phyloP scores from a whole-genome alignment of 495 filamentous ascomycete species.

The Glonium stellatum region DNA sequence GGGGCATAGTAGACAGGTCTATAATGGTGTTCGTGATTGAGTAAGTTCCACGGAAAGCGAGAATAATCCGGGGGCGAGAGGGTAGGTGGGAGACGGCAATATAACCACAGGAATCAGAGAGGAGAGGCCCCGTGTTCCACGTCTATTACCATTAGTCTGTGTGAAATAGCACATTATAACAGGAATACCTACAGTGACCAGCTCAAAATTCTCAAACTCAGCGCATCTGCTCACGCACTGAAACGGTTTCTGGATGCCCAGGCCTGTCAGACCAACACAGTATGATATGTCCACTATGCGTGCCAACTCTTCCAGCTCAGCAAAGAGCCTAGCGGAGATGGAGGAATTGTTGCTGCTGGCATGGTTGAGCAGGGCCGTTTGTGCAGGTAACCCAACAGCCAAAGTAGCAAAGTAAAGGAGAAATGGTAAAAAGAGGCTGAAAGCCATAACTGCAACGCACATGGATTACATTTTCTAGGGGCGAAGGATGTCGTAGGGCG shows the following conservation, averaged over 20 bases:
- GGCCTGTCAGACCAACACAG: conserved; percentile 71
- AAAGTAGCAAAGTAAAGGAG: conserved; percentile 6
- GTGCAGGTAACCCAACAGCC: background rate
- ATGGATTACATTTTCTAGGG: conserved; percentile 18
- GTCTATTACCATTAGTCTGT: conserved; percentile 43
- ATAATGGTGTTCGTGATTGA: conserved; percentile 82
- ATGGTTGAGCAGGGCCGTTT: conserved; percentile 17
- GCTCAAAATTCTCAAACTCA: conserved; percentile 71
- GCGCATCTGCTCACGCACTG: conserved; percentile 72
- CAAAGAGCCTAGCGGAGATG: conserved; percentile 62
- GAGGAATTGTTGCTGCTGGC: conserved; percentile 31
- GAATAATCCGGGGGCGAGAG: conserved; percentile 56
- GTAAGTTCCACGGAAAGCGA: conserved; percentile 95
- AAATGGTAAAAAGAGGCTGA: conserved; percentile 14
- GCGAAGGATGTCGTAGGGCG: background rate
- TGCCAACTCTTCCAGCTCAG: conserved; percentile 74
- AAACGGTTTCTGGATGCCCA: conserved; percentile 75
- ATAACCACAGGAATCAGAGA: conserved; percentile 91
- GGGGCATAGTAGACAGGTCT: conserved; percentile 80
- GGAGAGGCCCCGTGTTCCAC: conserved; percentile 81
- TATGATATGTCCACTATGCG: conserved; percentile 91
- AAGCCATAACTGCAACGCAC: conserved; percentile 12
- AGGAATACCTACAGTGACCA: conserved; percentile 53
- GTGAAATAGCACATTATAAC: background rate
- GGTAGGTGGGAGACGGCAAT: conserved; percentile 73